Percentiles rank a stretch among this genome's conserved stretches.
Conservation (phyloP, 2,329 filamentous ascomycete species). For the Didymella arachidicola region DNA sequence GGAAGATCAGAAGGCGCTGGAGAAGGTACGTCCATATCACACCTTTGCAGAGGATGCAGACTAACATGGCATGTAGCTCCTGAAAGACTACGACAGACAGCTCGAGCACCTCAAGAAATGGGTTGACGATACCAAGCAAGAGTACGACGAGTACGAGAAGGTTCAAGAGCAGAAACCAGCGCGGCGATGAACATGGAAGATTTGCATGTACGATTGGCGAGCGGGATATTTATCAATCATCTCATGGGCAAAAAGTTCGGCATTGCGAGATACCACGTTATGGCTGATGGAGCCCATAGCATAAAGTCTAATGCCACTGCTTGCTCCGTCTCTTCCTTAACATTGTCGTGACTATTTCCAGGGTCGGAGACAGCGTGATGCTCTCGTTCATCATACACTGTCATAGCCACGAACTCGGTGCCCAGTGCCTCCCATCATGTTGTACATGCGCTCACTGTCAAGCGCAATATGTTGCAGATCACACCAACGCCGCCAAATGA, state of each 20-base stretch:
- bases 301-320: conserved; percentile 13
- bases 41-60: background rate
- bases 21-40: conserved; percentile 66
- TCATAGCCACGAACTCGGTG: background rate
- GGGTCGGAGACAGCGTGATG: background rate
- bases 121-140: conserved; percentile 64
- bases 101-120: conserved; percentile 76
- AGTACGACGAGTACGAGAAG: conserved; percentile 64
- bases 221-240: conserved; percentile 22
- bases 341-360: background rate
- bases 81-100: conserved; percentile 84
- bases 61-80: conserved; percentile 61
- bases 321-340: conserved; percentile 1
- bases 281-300: conserved; percentile 8
- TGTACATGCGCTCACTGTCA: conserved; percentile 18
- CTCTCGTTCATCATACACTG: background rate
- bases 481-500: conserved; percentile 9
- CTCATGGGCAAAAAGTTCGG: conserved; percentile 26
- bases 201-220: conserved; percentile 26
- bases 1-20: conserved; percentile 74
- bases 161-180: conserved; percentile 37
- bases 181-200: conserved; percentile 30
- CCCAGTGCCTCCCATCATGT: conserved; percentile 1
- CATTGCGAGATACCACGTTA: conserved; percentile 27
- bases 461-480: conserved; percentile 18